Evolutionary conservation across 148 eudicot species (phyloP), one percentile per base, ranked within the genome.

Genomic region (Cornus suecica): DNA sequence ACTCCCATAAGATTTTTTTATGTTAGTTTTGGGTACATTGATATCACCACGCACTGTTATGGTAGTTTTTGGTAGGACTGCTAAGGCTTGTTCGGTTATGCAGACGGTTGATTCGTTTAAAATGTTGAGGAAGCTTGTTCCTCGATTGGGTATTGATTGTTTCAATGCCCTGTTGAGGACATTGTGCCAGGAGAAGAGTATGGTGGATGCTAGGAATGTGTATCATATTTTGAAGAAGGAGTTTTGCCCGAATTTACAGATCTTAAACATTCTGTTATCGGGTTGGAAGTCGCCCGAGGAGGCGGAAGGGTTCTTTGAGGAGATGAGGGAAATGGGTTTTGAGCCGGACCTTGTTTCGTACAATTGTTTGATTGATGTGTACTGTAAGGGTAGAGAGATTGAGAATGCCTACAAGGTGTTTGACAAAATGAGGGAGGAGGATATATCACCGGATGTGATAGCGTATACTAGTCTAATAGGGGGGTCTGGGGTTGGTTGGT

Each of bases 201-300:
- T 94, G 98, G 45, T 58, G 11, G 97, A 94, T 84, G 98, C 93
- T 30, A 82, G 97, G 72, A 90, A 87, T 79, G 92, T 94, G 56
- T 94, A 92, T 73, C 97, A 94, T 62, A 67, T 69, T 56, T 73
- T 90, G 80, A 94, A 94, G 82, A 83, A 71, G 2, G 81, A 80
- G 34, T 92, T 90, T 74, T 65, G 70, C 60, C 97, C 95, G 1
- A 87, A 92, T 92, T 82, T 87, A 78, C 84, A 75, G 64, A 90
- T 95, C 66, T 90, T 91, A 68, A 92, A 94, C 76, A 87, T 90
- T 20, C 79, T 94, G 77, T 80, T 94, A 66, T 88, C 97, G 2
- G 94, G 98, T 26, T 94, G 97, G 98, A 92, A 88, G 84, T 86
- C 93, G 2, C 56, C 84, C 11, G 93, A 90, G 72, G 98, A 94